Evolutionary conservation across 768 basidiomycete genomes (phyloP).

Genomic region (Scleroderma citrinum): DNA sequence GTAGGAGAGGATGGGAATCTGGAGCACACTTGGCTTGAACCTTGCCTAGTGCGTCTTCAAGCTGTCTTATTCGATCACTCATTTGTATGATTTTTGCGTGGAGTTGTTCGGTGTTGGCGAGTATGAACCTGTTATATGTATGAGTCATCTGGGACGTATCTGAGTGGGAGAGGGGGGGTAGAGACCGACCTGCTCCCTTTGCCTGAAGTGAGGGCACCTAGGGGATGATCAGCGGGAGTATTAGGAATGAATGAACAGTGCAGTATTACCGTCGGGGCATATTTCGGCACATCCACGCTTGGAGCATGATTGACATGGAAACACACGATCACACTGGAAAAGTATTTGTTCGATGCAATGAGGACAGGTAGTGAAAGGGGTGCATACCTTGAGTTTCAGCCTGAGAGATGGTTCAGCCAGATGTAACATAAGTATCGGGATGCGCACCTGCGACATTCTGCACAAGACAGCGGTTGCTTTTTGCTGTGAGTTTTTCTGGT

Average conservation of each 20-base stretch:
- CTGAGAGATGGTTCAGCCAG: constrained; percentile 6
- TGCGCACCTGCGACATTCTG: constrained; percentile 55
- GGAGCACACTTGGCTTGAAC: constrained; percentile 36
- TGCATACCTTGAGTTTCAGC: constrained; percentile 54
- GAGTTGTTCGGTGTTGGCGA: constrained; percentile 61
- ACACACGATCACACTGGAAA: constrained; percentile 54
- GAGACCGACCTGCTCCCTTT: constrained; percentile 52
- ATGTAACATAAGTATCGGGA: background rate
- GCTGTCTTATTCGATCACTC: constrained; percentile 56
- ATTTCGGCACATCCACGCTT: constrained; percentile 61
- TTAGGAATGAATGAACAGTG: background rate
- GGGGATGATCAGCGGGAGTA: constrained; percentile 5
- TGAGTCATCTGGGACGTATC: constrained; percentile 7
- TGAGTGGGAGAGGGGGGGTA: background rate
- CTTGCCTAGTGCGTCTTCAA: constrained; percentile 52
- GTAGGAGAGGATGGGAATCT: constrained; percentile 50
- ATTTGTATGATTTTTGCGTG: constrained; percentile 59
- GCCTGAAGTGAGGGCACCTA: constrained; percentile 57
- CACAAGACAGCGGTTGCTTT: constrained; percentile 51
- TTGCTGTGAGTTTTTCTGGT: constrained; percentile 16
- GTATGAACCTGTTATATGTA: constrained; percentile 46
- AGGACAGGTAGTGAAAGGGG: background rate
- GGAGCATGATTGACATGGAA: constrained; percentile 62
- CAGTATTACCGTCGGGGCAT: constrained; percentile 47
- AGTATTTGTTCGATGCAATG: constrained; percentile 6